A percentile compares a stretch with the other conserved stretches of the same genome.
Evolutionary conservation across 208 protist species (phyloP).

Genomic region (Trypanosoma caninum): DNA sequence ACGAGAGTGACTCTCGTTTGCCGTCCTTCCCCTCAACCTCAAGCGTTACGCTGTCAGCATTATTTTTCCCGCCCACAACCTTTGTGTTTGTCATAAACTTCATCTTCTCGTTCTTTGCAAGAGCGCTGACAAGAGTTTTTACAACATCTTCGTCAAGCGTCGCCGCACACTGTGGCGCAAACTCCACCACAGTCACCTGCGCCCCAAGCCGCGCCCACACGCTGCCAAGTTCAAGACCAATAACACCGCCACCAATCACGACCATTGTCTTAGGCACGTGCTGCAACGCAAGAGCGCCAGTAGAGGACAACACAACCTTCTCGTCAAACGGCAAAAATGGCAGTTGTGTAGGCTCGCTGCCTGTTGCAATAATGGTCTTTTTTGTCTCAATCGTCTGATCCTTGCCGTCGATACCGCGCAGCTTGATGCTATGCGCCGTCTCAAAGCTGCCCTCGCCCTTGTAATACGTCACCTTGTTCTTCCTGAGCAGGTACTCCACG

Average conservation of each 20-base stretch:
- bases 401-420: constrained; percentile 91
- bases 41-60: constrained; percentile 70
- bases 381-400: constrained; percentile 89
- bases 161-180: constrained; percentile 88
- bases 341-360: constrained; percentile 94
- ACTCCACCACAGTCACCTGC: constrained; percentile 99
- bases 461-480: constrained; percentile 98
- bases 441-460: constrained; percentile 93
- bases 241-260: constrained; percentile 99
- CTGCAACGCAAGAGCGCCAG: constrained; percentile 94
- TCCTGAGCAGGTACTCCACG: constrained; percentile 99
- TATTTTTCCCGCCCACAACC: constrained; percentile 75
- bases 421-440: constrained; percentile 55
- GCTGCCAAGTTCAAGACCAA: constrained; percentile 98
- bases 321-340: constrained; percentile 97
- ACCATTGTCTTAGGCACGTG: constrained; percentile 97
- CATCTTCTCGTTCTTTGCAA: constrained; percentile 90
- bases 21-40: constrained; percentile 92
- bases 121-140: constrained; percentile 70
- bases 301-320: constrained; percentile 97
- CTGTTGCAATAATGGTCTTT: constrained; percentile 99
- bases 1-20: constrained; percentile 74
- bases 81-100: constrained; percentile 91
- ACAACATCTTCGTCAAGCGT: constrained; percentile 83
- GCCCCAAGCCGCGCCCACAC: constrained; percentile 98